Evolutionary conservation across 2,329 filamentous ascomycete species (phyloP).

Genomic region (Thielaviopsis populi): DNA sequence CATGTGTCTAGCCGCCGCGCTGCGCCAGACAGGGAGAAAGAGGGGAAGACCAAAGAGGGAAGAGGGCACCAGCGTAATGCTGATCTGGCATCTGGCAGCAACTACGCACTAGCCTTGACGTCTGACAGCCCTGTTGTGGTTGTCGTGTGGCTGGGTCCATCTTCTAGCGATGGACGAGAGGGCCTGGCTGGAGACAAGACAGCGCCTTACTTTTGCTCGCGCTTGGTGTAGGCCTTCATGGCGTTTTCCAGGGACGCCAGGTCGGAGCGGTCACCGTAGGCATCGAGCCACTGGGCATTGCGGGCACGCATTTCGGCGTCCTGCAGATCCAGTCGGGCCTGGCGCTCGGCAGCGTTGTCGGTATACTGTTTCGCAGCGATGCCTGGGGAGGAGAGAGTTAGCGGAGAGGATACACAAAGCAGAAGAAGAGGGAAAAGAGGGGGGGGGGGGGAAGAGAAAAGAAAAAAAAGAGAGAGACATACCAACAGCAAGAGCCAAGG

Average conservation of each 20-base stretch:
- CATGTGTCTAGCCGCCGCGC: neutral
- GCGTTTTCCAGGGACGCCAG: slow-evolving; percentile 35
- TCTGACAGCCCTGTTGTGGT: neutral
- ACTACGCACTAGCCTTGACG: neutral
- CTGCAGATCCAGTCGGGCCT: slow-evolving; percentile 24
- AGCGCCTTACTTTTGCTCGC: slow-evolving; percentile 11
- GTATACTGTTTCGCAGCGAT: slow-evolving; percentile 13
- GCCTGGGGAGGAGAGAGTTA: neutral
- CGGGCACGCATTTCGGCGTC: slow-evolving; percentile 25
- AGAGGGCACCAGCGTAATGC: neutral
- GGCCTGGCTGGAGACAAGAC: neutral
- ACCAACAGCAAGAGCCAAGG: slow-evolving; percentile 24
- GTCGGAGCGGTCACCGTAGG: slow-evolving; percentile 36
- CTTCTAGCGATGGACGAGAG: neutral
- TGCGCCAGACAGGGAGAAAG: neutral
- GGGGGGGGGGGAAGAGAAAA: neutral
- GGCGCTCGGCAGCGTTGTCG: slow-evolving; percentile 14
- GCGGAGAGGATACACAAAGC: neutral
- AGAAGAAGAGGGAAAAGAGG: neutral
- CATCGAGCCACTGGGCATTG: slow-evolving; percentile 32
- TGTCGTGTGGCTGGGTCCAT: neutral
- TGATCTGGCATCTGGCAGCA: neutral
- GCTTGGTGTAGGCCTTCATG: slow-evolving; percentile 31
- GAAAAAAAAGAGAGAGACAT: slow-evolving; percentile 8
- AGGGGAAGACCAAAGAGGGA: neutral